phyloP scores from a whole-genome alignment of 805 yeast species.

The Yamadazyma insecticola region DNA sequence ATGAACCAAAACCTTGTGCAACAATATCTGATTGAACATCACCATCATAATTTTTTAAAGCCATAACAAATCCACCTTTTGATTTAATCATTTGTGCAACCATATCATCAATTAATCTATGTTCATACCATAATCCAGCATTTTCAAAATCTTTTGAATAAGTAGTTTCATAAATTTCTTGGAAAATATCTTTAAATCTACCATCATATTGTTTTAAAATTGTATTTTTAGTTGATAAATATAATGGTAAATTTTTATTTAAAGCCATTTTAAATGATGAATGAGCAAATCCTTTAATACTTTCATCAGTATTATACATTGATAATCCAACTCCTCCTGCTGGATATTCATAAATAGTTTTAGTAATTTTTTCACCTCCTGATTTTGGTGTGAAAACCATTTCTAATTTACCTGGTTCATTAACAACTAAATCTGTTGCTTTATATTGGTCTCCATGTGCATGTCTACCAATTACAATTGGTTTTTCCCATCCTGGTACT shows the following conservation, averaged over 20 bases:
- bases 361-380: conserved; percentile 45
- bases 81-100: conserved; percentile 87
- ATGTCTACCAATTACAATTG: conserved; percentile 82
- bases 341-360: conserved; percentile 58
- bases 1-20: conserved; percentile 83
- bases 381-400: conserved; percentile 61
- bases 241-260: conserved; percentile 57
- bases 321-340: conserved; percentile 79
- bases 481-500: conserved; percentile 77
- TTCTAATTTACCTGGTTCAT: conserved; percentile 63
- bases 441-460: conserved; percentile 84
- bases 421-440: conserved; percentile 68
- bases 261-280: conserved; percentile 75
- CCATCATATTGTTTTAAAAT: conserved; percentile 81
- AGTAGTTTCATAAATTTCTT: conserved; percentile 54
- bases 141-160: conserved; percentile 57
- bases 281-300: conserved; percentile 74
- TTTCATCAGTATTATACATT: conserved; percentile 80
- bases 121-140: conserved; percentile 67
- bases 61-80: conserved; percentile 76
- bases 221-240: conserved; percentile 73
- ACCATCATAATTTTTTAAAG: conserved; percentile 81
- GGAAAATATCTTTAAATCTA: conserved; percentile 75
- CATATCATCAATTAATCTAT: conserved; percentile 82
- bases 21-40: conserved; percentile 83